Conservation (phyloP, 108 stramenopile genomes). For the Discostella stelligeroides region DNA sequence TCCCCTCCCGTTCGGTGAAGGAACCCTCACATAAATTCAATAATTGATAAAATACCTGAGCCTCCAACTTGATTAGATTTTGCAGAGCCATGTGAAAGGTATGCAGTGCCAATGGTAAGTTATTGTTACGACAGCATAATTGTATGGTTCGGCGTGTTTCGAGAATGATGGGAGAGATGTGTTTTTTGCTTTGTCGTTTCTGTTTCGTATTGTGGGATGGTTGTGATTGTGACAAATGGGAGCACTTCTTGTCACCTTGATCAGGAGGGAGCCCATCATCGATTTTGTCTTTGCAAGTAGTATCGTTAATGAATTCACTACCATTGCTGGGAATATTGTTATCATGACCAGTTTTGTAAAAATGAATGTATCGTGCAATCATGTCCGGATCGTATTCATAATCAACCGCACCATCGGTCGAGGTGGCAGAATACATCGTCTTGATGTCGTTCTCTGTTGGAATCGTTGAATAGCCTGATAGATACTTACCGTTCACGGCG, state of each 20-base stretch:
- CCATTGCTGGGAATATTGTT: neutral
- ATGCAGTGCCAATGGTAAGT: constrained; percentile 62
- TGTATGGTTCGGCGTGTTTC: constrained; percentile 69
- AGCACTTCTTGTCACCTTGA: neutral
- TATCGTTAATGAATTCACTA: neutral
- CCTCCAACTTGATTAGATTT: constrained; percentile 57
- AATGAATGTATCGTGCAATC: constrained; percentile 21
- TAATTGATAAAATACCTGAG: constrained; percentile 81
- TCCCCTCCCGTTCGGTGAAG: constrained; percentile 36
- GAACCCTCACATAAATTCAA: constrained; percentile 82
- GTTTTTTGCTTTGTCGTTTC: constrained; percentile 29
- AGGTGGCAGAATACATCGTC: neutral
- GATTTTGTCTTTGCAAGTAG: no score
- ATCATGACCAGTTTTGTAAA: constrained; percentile 14
- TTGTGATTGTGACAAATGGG: no score
- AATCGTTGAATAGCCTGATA: no score
- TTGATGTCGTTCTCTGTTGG: no score
- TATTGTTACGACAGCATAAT: constrained; percentile 67
- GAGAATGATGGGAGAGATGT: constrained; percentile 41
- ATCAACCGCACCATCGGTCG: neutral
- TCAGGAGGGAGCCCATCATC: neutral
- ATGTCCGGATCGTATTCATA: constrained; percentile 20
- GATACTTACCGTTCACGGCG: no score
- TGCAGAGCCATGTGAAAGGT: constrained; percentile 50
- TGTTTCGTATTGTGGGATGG: constrained; percentile 19